A percentile compares a stretch with the other conserved stretches of the same genome.
phyloP scores from a whole-genome alignment of 1,139 yeast genomes.

The Diutina mesorugosa region DNA sequence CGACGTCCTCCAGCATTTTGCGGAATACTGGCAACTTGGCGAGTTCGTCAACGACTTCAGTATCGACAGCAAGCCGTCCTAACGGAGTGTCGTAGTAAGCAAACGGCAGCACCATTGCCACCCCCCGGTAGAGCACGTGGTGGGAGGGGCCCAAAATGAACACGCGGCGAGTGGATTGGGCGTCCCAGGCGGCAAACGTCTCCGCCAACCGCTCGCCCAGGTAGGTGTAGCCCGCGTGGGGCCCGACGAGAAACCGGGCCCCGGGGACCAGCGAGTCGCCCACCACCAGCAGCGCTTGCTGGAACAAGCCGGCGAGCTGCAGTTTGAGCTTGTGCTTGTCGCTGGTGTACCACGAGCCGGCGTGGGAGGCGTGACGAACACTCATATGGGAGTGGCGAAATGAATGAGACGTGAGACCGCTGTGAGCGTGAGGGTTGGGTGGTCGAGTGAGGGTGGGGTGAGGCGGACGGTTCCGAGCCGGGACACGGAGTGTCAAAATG shows the following conservation, averaged over 20 bases:
- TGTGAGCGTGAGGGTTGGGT: background rate
- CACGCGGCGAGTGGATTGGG: conserved; percentile 42
- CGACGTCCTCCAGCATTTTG: conserved; percentile 46
- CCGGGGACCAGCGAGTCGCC: conserved; percentile 14
- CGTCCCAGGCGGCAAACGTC: conserved; percentile 63
- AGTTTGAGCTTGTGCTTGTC: conserved; percentile 25
- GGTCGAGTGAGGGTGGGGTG: too few relatives aligned
- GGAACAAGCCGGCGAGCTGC: conserved; percentile 36
- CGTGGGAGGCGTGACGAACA: conserved; percentile 61
- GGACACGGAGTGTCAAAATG: too few relatives aligned
- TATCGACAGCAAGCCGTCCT: conserved; percentile 62
- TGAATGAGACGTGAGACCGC: background rate
- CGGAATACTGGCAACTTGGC: conserved; percentile 23
- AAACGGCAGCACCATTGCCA: conserved; percentile 44
- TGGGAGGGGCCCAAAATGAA: conserved; percentile 91
- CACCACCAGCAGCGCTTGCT: conserved; percentile 9
- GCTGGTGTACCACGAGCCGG: conserved; percentile 79
- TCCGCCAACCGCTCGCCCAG: conserved; percentile 73
- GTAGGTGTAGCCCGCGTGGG: conserved; percentile 88
- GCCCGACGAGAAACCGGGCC: conserved; percentile 51
- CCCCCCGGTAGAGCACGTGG: conserved; percentile 63
- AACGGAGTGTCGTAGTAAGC: conserved; percentile 65
- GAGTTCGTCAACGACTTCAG: conserved; percentile 24
- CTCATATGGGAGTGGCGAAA: conserved; percentile 10
- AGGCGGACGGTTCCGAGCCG: too few relatives aligned